Evolutionary conservation across 164 flowering plant species (phyloP).

Genomic region (Aristolochia fimbriata): DNA sequence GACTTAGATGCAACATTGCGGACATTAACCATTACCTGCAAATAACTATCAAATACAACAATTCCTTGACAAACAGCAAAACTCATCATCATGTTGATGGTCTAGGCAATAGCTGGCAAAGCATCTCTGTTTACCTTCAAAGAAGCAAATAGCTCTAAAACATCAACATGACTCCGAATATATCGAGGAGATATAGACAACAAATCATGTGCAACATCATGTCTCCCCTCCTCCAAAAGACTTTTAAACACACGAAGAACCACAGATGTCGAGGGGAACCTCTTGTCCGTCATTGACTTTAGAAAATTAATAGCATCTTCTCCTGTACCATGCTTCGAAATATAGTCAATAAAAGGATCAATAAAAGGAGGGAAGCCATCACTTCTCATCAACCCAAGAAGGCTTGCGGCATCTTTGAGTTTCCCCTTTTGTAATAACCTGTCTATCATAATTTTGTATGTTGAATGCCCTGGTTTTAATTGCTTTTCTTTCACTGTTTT

Average conservation of each 20-base stretch:
- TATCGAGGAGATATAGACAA: constrained; percentile 51
- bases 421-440: constrained; percentile 37
- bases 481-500: constrained; percentile 29
- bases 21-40: too few species aligned
- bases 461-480: constrained; percentile 42
- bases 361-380: constrained; percentile 65
- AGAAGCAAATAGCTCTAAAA: constrained; percentile 44
- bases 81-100: background rate
- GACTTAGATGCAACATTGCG: too few species aligned
- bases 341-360: constrained; percentile 41
- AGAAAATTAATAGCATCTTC: constrained; percentile 52
- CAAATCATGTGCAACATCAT: constrained; percentile 51
- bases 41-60: background rate
- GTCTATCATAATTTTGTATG: constrained; percentile 42
- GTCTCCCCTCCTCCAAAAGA: constrained; percentile 48
- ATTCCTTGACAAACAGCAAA: background rate
- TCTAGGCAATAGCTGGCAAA: background rate
- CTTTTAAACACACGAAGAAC: constrained; percentile 49
- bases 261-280: constrained; percentile 46
- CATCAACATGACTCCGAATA: constrained; percentile 64
- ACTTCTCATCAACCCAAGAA: constrained; percentile 51
- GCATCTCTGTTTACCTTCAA: background rate
- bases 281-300: constrained; percentile 48
- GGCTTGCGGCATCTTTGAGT: constrained; percentile 44
- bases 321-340: constrained; percentile 50